phyloP scores from a whole-genome alignment of 2,329 filamentous ascomycete genomes.

The Sclerotinia borealis region DNA sequence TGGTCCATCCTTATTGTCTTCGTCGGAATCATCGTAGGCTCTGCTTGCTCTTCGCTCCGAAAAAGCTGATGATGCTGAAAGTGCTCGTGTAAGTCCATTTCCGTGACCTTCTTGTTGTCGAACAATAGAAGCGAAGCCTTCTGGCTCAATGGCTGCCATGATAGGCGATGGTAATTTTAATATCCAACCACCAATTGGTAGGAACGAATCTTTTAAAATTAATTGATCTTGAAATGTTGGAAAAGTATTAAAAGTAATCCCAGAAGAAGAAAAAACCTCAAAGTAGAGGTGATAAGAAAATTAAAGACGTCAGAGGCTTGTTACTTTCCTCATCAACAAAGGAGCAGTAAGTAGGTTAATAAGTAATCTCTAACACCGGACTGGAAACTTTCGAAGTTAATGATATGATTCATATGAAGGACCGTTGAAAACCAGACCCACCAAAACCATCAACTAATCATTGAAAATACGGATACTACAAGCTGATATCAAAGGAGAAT shows the following conservation, averaged over 20 bases:
- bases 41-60: constrained; percentile 16
- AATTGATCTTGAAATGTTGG: not conserved
- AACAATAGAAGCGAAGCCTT: constrained; percentile 12
- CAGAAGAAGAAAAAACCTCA: not conserved
- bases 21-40: constrained; percentile 21
- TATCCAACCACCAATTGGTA: not conserved
- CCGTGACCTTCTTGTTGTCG: not conserved
- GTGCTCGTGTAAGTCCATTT: constrained; percentile 12
- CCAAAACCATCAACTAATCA: not conserved
- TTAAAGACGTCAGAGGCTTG: not conserved
- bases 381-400: not conserved
- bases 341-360: not conserved
- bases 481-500: not conserved
- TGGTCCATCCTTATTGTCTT: constrained; percentile 18
- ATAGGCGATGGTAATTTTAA: not conserved
- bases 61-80: constrained; percentile 17
- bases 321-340: not conserved
- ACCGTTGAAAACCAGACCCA: not conserved
- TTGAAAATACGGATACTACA: not conserved
- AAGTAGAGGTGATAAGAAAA: not conserved
- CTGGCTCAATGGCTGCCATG: constrained; percentile 18
- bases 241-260: not conserved
- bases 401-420: no score
- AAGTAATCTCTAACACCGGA: not conserved
- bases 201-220: no score